Evolutionary conservation across 352 stramenopile genomes (phyloP).

Genomic region (Pythium rhizo-oryzae): DNA sequence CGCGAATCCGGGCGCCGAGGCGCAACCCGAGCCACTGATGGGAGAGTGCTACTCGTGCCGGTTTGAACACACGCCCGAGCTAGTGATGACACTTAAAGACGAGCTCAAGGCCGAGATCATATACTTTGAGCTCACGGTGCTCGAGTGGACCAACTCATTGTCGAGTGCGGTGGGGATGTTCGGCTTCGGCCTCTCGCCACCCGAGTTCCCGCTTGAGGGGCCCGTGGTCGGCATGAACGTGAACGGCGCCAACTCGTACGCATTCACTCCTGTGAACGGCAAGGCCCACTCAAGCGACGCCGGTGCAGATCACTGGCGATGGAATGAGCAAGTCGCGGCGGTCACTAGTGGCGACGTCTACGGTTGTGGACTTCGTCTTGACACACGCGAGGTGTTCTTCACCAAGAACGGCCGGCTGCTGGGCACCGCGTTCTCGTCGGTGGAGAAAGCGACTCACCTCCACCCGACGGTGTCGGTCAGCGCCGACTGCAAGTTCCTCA

Average conservation of each 20-base stretch:
- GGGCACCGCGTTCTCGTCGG: conserved; percentile 79
- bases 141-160: conserved; percentile 52
- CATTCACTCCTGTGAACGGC: conserved; percentile 66
- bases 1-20: conserved; percentile 18
- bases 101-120: conserved; percentile 74
- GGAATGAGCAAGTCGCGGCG: conserved; percentile 52
- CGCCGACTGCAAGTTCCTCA: conserved; percentile 67
- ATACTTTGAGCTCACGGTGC: conserved; percentile 81
- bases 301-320: conserved; percentile 67
- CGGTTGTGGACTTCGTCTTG: conserved; percentile 76
- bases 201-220: conserved; percentile 73
- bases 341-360: conserved; percentile 69
- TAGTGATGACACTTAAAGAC: conserved; percentile 73
- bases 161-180: conserved; percentile 29
- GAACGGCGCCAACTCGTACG: conserved; percentile 51
- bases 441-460: conserved; percentile 43
- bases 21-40: conserved; percentile 5
- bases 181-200: conserved; percentile 65
- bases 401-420: conserved; percentile 84
- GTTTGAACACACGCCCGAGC: conserved; percentile 77
- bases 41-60: conserved; percentile 58
- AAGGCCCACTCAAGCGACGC: conserved; percentile 67
- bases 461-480: conserved; percentile 84
- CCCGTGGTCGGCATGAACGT: conserved; percentile 51
- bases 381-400: conserved; percentile 86